phyloP scores from a whole-genome alignment of 1,284 basidiomycete genomes.

The Neolentinus lepideus region DNA sequence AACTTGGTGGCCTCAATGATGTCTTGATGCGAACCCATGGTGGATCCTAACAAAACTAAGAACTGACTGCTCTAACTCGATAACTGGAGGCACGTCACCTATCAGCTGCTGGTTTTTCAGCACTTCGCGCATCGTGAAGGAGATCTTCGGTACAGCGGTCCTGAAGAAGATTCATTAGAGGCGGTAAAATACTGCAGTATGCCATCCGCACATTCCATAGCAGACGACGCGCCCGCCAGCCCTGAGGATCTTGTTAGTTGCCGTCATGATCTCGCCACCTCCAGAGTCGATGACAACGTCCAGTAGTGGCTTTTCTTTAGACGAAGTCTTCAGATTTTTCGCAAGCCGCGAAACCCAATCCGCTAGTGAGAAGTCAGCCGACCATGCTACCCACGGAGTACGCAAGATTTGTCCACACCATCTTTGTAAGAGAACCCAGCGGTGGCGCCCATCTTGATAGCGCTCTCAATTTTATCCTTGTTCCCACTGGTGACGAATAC shows the following conservation, averaged over 20 bases:
- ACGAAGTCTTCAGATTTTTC: slow-evolving; percentile 36
- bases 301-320: slow-evolving; percentile 27
- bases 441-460: slow-evolving; percentile 65
- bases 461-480: slow-evolving; percentile 63
- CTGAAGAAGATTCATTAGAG: slow-evolving; percentile 24
- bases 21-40: slow-evolving; percentile 81
- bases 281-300: slow-evolving; percentile 79
- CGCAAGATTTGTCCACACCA: slow-evolving; percentile 29
- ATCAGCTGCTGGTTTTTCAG: slow-evolving; percentile 70
- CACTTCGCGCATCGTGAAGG: slow-evolving; percentile 78
- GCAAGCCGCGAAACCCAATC: slow-evolving; percentile 60
- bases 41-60: slow-evolving; percentile 45
- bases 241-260: slow-evolving; percentile 53
- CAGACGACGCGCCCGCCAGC: slow-evolving; percentile 68
- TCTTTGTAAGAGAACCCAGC: slow-evolving; percentile 75
- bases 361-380: slow-evolving; percentile 25
- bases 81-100: slow-evolving; percentile 34
- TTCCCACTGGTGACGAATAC: slow-evolving; percentile 82
- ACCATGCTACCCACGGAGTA: neutral
- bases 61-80: slow-evolving; percentile 2
- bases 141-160: slow-evolving; percentile 58
- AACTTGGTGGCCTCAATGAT: slow-evolving; percentile 69
- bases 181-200: neutral
- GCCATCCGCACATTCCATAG: slow-evolving; percentile 61
- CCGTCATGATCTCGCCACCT: slow-evolving; percentile 70